Base-by-base conservation (phyloP, 441 rosid genomes). In the Breynia disticha region DNA sequence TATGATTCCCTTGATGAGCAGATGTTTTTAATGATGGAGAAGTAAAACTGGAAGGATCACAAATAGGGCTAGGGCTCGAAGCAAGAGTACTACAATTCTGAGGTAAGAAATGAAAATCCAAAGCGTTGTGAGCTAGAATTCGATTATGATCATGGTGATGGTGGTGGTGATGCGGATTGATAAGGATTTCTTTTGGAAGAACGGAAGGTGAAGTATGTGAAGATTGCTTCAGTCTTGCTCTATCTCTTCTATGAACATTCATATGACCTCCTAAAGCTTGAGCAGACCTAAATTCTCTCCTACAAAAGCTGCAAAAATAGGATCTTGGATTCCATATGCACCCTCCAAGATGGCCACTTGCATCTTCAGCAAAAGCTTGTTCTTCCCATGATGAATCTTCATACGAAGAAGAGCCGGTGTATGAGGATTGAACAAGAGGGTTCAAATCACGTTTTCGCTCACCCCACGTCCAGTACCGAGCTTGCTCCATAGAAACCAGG, bases 221-320 rank as follows among this genome's bases (percentile, higher is more conserved):
- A 17, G 89, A 67, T 60, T 82, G 95, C 69, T 88, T 91, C 22
- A 88, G 76, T 64, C 95, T 75, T 49, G 98, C 97, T 69, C 95
- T 79, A 67, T 91, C 98, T 67, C 97, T 88, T 71, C 98, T 77
- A 56, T 91, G 98, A 57, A 90, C 95, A 55, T 90, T 90, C 97
- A 90, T 90, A 64, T 90, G 97, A 59, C 96, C 97, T 11, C 97
- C 98, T 4, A 90, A 80, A 49, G 98, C 98, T 77, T 88, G 98
- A 60, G 98, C 98, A 39, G 98, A 93, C 74, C 79, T 75, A 60
- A 93, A 93, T 64, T 93, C 97, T 70, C 95, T 74, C 52, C 80
- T 70, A 56, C 98, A 93, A 52, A 93, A 88, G 88, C 79, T 93
- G 64, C 98, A 93, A 60, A 93, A 73, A 60, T 93, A 88, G 61